Base-by-base conservation (phyloP, 2,329 filamentous ascomycete species). In the Penicillium sp. region DNA sequence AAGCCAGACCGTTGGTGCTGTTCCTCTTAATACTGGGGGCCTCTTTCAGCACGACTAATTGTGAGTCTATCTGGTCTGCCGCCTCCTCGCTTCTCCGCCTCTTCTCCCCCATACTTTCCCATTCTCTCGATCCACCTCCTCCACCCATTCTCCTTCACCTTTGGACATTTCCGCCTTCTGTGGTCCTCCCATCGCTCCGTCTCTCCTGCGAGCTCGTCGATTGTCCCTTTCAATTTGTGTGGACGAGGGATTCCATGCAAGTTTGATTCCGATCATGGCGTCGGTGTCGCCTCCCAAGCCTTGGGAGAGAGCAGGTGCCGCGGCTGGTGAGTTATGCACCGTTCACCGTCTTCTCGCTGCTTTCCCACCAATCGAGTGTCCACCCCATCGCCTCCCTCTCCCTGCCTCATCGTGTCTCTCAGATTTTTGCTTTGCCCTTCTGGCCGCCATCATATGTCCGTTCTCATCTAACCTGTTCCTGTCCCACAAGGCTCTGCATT, bases 231-330 rank as follows among this genome's bases (percentile, higher is more conserved):
- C 45, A 48, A 49, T 53, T 45, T 18, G 18, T 18, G 18, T 18
- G 18, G 18, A 18, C 18, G 18, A 18, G 18, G 18, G 18, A 6
- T 24, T 61, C 55, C 47, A 69, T 68, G 65, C 59, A 49, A 61
- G 50, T 46, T 51, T 58, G 55, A 63, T 50, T 51, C 49, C 49
- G 49, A 58, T 59, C 55, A 82, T 82, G 78, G 77, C 79, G 62
- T 73, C 77, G 57, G 74, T 75, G 56, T 96, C 91, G 70, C 93
- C 93, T 66, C 93, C 93, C 47, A 98, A 98, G 74, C 93, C 93
- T 40, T 98, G 93, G 93, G 93, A 98, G 74, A 82, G 85, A 69
- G 80, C 84, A 57, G 86, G 85, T 71, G 76, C 76, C 58, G 65
- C 74, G 56, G 65, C 75, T 63, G 70, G 79, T 83, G 73, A 62